Base-by-base conservation (phyloP, 2,329 filamentous ascomycete species). In the Chaetomiaceae sp. region DNA sequence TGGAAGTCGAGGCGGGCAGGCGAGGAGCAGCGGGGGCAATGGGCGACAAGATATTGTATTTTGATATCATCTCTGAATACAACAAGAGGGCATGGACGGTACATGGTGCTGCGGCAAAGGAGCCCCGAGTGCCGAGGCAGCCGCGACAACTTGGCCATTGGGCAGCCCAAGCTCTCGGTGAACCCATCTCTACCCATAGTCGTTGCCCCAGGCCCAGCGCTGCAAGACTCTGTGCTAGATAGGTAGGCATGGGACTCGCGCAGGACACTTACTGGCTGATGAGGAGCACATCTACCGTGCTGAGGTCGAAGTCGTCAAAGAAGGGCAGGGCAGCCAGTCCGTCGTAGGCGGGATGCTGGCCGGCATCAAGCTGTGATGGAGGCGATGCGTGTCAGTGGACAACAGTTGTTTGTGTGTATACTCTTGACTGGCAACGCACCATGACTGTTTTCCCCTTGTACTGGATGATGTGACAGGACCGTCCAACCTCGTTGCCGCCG, bases 361-460 rank as follows among this genome's bases (percentile, higher is more conserved):
- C 94, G 47, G 94, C 94, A 75, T 99, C 94, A 63, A 99, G 89
- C 90, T 95, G 68, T 6, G 47, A 15, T 6, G 7, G 31, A 48
- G 20, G 12, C 45, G 47, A 48, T 11, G 53, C 51, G 44, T 15
- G 50, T 57, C 22, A 53, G 48, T 37, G 15, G n/a, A n/a, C n/a
- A 47, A 20, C 25, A n/a, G 14, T 11, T n/a, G 15, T 3, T 4
- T 11, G 14, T 49, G 1, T 6, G 36, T 20, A 5, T 33, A 6
- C 14, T 12, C 7, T 19, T 20, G n/a, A 19, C n/a, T 20, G 49
- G 34, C 40, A 14, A 69, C 83, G 63, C 76, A 95, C 91, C 94
- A 99, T 99, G 62, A 99, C 90, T 6, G 92, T 97, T 73, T 99
- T 99, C 58, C 94, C 94, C 74, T 97, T 99, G 81, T 99, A 99